Evolutionary conservation across 2,329 filamentous ascomycete species (phyloP), one percentile per base, ranked within the genome.

Genomic region (Claviceps pusilla): DNA sequence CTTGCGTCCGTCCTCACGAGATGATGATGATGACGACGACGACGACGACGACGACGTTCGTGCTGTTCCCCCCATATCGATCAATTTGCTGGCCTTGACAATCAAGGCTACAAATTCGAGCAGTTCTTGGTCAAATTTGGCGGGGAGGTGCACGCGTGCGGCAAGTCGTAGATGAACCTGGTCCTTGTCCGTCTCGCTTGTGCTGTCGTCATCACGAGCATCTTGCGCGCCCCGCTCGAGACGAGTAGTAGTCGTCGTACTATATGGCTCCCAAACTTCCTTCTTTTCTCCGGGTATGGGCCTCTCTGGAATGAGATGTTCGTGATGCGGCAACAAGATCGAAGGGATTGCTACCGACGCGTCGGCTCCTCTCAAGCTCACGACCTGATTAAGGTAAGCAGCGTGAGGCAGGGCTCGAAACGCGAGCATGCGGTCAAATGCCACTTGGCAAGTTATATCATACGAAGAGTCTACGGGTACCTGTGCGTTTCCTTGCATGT

Each of bases 81-180:
- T 48, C 29, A 55, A 12, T n/a, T 55, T 55, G 47, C 50, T 53
- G 39, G 54, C 54, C 33, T 55, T 55, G 50, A 53, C 46, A 11
- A 55, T 35, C 42, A 53, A 35, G n/a, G 54, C 54, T 19, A 53
- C 24, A 43, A 55, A 55, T 24, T 55, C 54, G 12, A 55, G 46
- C 10, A 55, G 31, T 24, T 55, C 54, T 41, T 55, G 50, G 33
- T 55, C 54, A 45, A 55, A 50, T 19, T 46, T 43, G 3, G 47
- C 50, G 37, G 54, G 54, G 12, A 55, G 54, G 12, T 51, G 45
- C 28, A 48, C 41, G 11, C 50, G 54, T 11, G 48, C 50, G 7
- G 54, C 37, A n/a, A 55, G 41, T 37, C 48, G 48, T 2, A 55
- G 14, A 31, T 28, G 7, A 3, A 19, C 45, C 31, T 55, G 43